These are phyloP conservation scores for Castanospermum australe DNA, from an alignment of 306 rosid genomes.

Conservation along the genomic window DNA sequence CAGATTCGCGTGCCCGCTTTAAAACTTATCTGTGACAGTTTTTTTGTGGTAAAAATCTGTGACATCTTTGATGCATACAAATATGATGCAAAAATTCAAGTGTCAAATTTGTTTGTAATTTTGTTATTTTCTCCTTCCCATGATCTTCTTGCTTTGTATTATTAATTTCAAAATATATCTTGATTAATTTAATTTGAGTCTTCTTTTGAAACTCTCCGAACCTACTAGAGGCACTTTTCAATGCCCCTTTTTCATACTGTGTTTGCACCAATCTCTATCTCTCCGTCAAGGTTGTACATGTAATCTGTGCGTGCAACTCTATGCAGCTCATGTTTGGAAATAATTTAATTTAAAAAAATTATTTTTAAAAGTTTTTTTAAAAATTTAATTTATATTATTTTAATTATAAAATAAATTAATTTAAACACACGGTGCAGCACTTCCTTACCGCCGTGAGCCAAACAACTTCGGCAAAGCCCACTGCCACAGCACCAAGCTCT, in stretches of 20 bases:
- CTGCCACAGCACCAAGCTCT: too few relatives aligned
- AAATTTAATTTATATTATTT: too few relatives aligned
- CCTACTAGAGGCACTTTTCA: background rate
- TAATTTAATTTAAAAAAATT: too few relatives aligned
- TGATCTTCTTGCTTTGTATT: background rate
- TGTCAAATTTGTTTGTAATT: background rate
- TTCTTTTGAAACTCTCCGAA: background rate
- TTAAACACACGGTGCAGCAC: too few relatives aligned
- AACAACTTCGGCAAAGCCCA: too few relatives aligned
- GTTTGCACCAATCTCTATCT: background rate
- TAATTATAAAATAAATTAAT: too few relatives aligned
- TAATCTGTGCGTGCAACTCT: background rate
- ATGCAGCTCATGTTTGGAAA: too few relatives aligned
- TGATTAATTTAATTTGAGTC: slow-evolving; percentile 18
- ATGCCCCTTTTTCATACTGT: background rate
- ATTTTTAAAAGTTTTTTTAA: too few relatives aligned
- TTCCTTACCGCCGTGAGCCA: too few relatives aligned
- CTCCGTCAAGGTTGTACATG: background rate
- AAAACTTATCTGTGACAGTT: slow-evolving; percentile 36
- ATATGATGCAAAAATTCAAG: background rate
- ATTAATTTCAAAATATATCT: background rate
- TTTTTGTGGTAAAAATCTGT: slow-evolving; percentile 23
- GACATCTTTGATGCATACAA: slow-evolving; percentile 16
- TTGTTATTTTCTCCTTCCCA: background rate
- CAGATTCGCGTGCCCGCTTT: slow-evolving; percentile 36